Base-by-base conservation (phyloP, 108 stramenopile genomes). In the Nitzschia inconspicua region DNA sequence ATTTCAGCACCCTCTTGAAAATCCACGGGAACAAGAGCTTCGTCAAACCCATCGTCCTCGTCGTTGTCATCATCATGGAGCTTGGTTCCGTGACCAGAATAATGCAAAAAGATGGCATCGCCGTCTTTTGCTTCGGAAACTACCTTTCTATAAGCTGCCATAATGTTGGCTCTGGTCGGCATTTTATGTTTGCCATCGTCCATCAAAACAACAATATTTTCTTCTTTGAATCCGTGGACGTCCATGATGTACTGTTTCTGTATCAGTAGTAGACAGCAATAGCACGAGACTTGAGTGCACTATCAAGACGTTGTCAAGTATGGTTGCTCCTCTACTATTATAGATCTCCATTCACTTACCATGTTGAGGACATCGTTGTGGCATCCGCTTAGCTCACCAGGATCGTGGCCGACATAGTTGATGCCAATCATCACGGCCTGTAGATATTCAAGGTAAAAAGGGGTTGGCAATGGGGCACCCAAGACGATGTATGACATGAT, bases 1-100 rank as follows among this genome's bases (percentile, higher is more conserved):
- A 89, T 71, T 20, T 20, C 9, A 1, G 93, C 95, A 26, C 59
- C 54, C 0, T 68, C 47, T 18, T 53, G 10, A 64, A 83, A 93
- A 70, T 96, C 95, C 5, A 93, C 57, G 7, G 93, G 95, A n/a
- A 87, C 69, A 26, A 96, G 35, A 13, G 92, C 87, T 66, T 95
- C 94, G 62, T 95, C 92, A 46, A 66, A 84, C 6, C 78, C 91
- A 25, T 68, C 68, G 30, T 91, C 90, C 44, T 85, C 79, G 9
- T 82, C 83, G 28, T 53, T 48, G n/a, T 73, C 56, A 26, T 75
- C 70, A 56, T 94, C 93, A 0, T 68, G 68, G 4, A 84, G 59
- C 23, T 85, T 84, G 1, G 74, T 78, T 7, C 95, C 95, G 44
- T 89, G 88, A 57, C 78, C 85, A 49, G 77, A 79, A 44, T 85